phyloP scores from a whole-genome alignment of 2,329 filamentous ascomycete species.

The Fonsecaea multimorphosa region DNA sequence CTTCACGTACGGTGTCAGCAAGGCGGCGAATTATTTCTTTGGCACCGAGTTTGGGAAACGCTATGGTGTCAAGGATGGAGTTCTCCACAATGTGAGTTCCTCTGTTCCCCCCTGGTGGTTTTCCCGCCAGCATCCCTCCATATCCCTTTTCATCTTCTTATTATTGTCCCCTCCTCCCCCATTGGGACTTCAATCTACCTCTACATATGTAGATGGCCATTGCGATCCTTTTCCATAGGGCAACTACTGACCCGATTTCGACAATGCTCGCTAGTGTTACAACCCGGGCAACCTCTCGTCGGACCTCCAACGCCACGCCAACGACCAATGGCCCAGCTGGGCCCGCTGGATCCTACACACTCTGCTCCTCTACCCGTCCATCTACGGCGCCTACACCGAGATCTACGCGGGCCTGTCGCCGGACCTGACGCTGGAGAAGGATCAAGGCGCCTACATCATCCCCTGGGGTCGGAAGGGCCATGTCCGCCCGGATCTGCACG shows the following conservation, averaged over 20 bases:
- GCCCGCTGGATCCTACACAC: slow-evolving; percentile 6
- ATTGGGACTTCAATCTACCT: too few relatives aligned
- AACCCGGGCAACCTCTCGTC: slow-evolving; percentile 54
- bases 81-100: slow-evolving; percentile 36
- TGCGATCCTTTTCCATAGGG: too few relatives aligned
- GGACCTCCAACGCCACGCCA: slow-evolving; percentile 44
- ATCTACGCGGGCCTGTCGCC: slow-evolving; percentile 56
- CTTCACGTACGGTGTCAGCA: slow-evolving; percentile 23
- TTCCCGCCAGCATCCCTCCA: neutral
- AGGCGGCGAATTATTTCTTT: slow-evolving; percentile 32
- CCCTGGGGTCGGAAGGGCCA: slow-evolving; percentile 53
- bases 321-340: neutral
- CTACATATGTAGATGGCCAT: neutral
- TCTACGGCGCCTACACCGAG: slow-evolving; percentile 57
- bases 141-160: too few relatives aligned
- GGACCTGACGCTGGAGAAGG: slow-evolving; percentile 44
- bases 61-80: slow-evolving; percentile 23
- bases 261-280: slow-evolving; percentile 29
- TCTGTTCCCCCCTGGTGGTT: neutral
- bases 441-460: slow-evolving; percentile 49
- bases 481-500: slow-evolving; percentile 18
- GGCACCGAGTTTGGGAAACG: slow-evolving; percentile 32
- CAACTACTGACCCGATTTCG: too few relatives aligned
- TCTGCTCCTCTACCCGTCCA: slow-evolving; percentile 40
- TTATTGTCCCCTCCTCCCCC: too few relatives aligned